Evolutionary conservation across 2,329 filamentous ascomycete species (phyloP).

Genomic region (Parastagonospora avenae): DNA sequence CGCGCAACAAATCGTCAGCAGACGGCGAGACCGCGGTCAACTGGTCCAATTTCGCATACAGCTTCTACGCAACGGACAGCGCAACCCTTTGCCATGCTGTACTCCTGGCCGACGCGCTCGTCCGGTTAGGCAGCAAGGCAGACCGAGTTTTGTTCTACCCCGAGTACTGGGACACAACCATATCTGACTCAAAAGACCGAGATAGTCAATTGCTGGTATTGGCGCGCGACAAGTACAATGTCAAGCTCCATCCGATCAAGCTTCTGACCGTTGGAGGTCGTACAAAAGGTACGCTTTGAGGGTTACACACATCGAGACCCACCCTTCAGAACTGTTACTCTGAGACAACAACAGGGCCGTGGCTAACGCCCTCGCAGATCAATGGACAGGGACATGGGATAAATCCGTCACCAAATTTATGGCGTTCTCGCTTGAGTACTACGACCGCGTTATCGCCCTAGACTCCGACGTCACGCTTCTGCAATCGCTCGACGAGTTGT

Average conservation of each 20-base stretch:
- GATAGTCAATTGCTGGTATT: slow-evolving; percentile 55
- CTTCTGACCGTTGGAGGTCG: slow-evolving; percentile 45
- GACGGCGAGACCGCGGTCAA: slow-evolving; percentile 30
- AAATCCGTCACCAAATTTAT: slow-evolving; percentile 71
- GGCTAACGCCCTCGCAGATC: slow-evolving; percentile 33
- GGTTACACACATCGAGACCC: slow-evolving; percentile 9
- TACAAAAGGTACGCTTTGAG: slow-evolving; percentile 32
- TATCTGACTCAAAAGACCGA: slow-evolving; percentile 36
- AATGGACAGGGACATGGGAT: slow-evolving; percentile 60
- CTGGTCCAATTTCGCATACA: slow-evolving; percentile 51
- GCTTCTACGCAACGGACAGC: slow-evolving; percentile 50
- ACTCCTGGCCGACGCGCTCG: slow-evolving; percentile 52
- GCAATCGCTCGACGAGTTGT: slow-evolving; percentile 70
- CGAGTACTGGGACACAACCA: slow-evolving; percentile 43
- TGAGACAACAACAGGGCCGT: slow-evolving; percentile 11
- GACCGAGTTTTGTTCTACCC: slow-evolving; percentile 55
- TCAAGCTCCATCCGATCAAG: slow-evolving; percentile 55
- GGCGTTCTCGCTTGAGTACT: slow-evolving; percentile 70
- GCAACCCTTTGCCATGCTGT: slow-evolving; percentile 52
- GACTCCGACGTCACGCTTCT: slow-evolving; percentile 70
- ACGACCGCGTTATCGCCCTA: slow-evolving; percentile 61
- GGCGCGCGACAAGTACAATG: slow-evolving; percentile 57
- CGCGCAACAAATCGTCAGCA: slow-evolving; percentile 7
- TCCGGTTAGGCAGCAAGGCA: slow-evolving; percentile 50
- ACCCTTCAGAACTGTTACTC: slow-evolving; percentile 7